Percentiles rank a stretch among this genome's conserved stretches.
phyloP scores from a whole-genome alignment of 768 basidiomycete species.

The Lactifluus echinatus region DNA sequence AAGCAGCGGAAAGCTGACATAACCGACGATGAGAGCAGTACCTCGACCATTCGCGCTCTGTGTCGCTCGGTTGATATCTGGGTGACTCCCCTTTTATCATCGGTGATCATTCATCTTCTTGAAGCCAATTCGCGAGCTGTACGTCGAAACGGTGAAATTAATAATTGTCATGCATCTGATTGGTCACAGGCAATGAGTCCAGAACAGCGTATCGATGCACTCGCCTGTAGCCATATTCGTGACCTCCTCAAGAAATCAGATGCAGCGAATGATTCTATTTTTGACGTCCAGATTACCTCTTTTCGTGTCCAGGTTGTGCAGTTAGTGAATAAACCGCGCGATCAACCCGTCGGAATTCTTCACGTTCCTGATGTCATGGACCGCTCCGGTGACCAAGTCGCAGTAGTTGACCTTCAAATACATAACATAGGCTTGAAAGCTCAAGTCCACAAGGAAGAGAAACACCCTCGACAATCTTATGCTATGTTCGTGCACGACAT shows the following conservation, averaged over 20 bases:
- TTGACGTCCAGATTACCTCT: conserved; percentile 12
- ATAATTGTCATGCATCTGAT: background rate
- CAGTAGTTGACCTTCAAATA: conserved; percentile 10
- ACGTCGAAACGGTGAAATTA: background rate
- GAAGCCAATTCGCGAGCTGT: conserved; percentile 12
- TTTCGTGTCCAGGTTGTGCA: conserved; percentile 7
- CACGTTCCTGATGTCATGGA: background rate
- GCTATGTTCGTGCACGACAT: background rate
- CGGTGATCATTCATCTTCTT: conserved; percentile 8
- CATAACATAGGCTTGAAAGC: conserved; percentile 8
- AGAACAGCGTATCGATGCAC: conserved; percentile 11
- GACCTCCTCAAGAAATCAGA: conserved; percentile 2
- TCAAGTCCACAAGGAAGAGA: conserved; percentile 4
- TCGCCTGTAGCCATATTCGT: conserved; percentile 4
- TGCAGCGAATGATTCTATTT: background rate
- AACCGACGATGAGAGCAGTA: conserved; percentile 18
- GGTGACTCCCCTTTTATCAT: conserved; percentile 16
- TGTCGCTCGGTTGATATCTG: conserved; percentile 8
- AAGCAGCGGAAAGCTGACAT: conserved; percentile 57
- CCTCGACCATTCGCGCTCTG: conserved; percentile 4
- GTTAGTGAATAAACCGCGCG: background rate
- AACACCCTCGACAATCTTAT: conserved; percentile 8
- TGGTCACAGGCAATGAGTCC: conserved; percentile 4
- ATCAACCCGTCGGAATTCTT: background rate
- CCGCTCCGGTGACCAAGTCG: background rate